Percentiles rank a stretch among this genome's conserved stretches.
These are phyloP conservation scores for Magnaporthiopsis rhizophila DNA, from an alignment of 2,329 filamentous ascomycete genomes.

Conservation along the genomic window DNA sequence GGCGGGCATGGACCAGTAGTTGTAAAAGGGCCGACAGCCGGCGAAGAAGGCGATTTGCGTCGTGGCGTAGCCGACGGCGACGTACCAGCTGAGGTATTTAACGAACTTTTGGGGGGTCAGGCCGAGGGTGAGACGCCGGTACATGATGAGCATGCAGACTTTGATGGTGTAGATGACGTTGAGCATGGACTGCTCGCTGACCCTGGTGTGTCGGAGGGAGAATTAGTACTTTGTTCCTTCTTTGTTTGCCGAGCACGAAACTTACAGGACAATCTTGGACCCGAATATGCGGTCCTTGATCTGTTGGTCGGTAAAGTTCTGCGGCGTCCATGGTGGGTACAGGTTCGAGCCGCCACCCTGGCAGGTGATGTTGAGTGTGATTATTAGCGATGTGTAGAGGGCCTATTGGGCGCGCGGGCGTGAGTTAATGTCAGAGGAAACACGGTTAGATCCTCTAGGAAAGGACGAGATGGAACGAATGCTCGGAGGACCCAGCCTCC, in stretches of 20 bases:
- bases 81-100: slow-evolving; percentile 29
- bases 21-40: slow-evolving; percentile 35
- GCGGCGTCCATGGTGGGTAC: slow-evolving; percentile 26
- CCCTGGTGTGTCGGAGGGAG: not conserved
- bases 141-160: slow-evolving; percentile 18
- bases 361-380: slow-evolving; percentile 30
- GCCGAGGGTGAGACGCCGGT: slow-evolving; percentile 30
- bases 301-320: slow-evolving; percentile 26
- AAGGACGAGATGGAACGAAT: too few relatives aligned
- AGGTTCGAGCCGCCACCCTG: slow-evolving; percentile 34
- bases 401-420: slow-evolving; percentile 1
- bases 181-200: slow-evolving; percentile 29
- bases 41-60: slow-evolving; percentile 37
- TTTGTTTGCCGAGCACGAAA: not conserved
- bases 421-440: too few relatives aligned
- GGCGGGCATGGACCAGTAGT: slow-evolving; percentile 40
- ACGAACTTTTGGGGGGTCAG: slow-evolving; percentile 25
- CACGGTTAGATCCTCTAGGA: too few relatives aligned
- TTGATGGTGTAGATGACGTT: slow-evolving; percentile 20
- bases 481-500: too few relatives aligned
- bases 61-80: slow-evolving; percentile 30
- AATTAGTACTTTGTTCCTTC: too few relatives aligned
- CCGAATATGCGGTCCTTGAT: slow-evolving; percentile 33
- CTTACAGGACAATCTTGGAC: slow-evolving; percentile 31
- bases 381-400: slow-evolving; percentile 30